Evolutionary conservation across 176 grass and related monocot species (phyloP).

Genomic region (Oryza coarctata): DNA sequence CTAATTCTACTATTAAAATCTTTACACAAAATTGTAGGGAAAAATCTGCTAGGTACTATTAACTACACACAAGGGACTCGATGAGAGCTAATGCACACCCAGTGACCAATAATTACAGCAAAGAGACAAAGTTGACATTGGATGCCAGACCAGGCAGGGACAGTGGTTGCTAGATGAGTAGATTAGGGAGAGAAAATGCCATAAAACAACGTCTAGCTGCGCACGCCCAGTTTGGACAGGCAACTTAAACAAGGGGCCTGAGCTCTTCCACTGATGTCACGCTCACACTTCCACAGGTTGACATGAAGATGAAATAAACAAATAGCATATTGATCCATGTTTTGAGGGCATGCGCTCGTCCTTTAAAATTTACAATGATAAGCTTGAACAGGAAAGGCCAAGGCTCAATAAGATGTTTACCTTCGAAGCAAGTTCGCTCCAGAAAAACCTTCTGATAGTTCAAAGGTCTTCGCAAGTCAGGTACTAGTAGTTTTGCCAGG

Average conservation of each 20-base stretch:
- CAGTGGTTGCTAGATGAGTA: neutral
- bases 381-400: slow-evolving; percentile 25
- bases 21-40: neutral
- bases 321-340: slow-evolving; percentile 61
- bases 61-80: slow-evolving; percentile 19
- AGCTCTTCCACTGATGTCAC: slow-evolving; percentile 65
- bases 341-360: slow-evolving; percentile 71
- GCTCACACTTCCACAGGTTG: slow-evolving; percentile 57
- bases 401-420: slow-evolving; percentile 5
- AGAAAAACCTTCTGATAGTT: neutral
- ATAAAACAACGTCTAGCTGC: slow-evolving; percentile 13
- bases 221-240: slow-evolving; percentile 36
- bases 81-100: slow-evolving; percentile 39
- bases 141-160: slow-evolving; percentile 30
- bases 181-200: neutral
- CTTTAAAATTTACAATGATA: slow-evolving; percentile 48
- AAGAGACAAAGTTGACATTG: slow-evolving; percentile 57
- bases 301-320: slow-evolving; percentile 55
- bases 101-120: slow-evolving; percentile 47
- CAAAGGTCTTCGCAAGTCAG: neutral
- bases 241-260: slow-evolving; percentile 48
- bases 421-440: slow-evolving; percentile 29
- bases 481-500: neutral
- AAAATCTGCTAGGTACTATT: neutral
- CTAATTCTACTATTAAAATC: neutral